Percentiles rank a stretch among this genome's conserved stretches.
Conservation (phyloP, 2,329 filamentous ascomycete genomes). For the Ophiostoma pallidulum region DNA sequence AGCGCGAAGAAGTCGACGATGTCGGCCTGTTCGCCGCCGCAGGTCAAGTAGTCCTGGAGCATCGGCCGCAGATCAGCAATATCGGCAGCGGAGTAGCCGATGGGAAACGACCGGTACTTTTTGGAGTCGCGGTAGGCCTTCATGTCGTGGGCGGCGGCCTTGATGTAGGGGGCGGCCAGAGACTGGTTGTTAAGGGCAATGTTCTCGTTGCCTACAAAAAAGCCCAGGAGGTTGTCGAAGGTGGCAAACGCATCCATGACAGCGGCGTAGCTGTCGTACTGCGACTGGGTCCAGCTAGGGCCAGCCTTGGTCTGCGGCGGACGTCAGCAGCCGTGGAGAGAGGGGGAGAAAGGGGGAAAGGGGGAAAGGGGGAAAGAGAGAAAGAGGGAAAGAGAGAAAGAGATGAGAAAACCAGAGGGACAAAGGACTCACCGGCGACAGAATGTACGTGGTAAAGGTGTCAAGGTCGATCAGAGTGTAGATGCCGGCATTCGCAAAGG, state of each 20-base stretch:
- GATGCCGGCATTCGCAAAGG: constrained; percentile 70
- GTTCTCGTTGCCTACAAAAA: constrained; percentile 85
- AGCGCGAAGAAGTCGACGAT: constrained; percentile 75
- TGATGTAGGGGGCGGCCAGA: constrained; percentile 67
- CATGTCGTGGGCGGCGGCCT: constrained; percentile 71
- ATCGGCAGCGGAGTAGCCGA: constrained; percentile 83
- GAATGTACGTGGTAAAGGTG: constrained; percentile 60
- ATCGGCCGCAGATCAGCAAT: constrained; percentile 58
- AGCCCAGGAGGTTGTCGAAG: constrained; percentile 72
- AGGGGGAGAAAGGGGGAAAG: constrained; percentile 10
- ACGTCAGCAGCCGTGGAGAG: background rate
- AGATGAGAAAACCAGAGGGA: constrained; percentile 11
- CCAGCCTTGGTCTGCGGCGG: constrained; percentile 41
- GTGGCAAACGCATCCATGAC: constrained; percentile 70
- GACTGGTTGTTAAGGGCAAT: constrained; percentile 54
- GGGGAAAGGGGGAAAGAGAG: background rate
- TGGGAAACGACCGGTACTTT: constrained; percentile 69
- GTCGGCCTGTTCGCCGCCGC: constrained; percentile 59
- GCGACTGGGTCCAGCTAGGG: constrained; percentile 63
- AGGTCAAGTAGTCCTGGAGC: constrained; percentile 66
- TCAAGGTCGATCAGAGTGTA: constrained; percentile 80
- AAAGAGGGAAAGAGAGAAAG: background rate
- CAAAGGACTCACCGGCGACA: constrained; percentile 41
- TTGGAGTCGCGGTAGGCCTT: constrained; percentile 70
- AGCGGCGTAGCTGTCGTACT: constrained; percentile 56